Conservation (phyloP, 2,329 filamentous ascomycete genomes). For the Aspergillus arachidicola region DNA sequence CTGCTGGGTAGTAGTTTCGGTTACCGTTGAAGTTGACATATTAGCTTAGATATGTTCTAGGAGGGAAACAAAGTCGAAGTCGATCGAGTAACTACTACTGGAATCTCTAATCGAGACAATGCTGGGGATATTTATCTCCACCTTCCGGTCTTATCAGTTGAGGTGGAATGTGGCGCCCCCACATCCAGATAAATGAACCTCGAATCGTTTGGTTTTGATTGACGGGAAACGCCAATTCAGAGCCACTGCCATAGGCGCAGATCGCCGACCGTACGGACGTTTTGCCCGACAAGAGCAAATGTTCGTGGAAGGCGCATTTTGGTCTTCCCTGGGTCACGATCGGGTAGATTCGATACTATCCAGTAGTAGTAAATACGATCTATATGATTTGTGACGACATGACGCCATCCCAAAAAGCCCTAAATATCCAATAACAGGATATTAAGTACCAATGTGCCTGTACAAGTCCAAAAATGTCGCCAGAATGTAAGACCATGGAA, state of each 20-base stretch:
- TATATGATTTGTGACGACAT: neutral
- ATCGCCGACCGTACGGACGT: conserved; percentile 8
- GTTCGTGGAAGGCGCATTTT: conserved; percentile 5
- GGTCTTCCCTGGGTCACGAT: neutral
- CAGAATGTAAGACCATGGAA: neutral
- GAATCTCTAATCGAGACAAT: neutral
- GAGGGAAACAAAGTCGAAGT: neutral
- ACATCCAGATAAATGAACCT: neutral
- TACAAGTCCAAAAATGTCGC: conserved; percentile 3
- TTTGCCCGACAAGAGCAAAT: neutral
- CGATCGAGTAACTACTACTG: neutral
- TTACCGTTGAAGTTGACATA: conserved; percentile 17
- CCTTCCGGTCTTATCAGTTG: neutral
- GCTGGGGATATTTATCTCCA: neutral
- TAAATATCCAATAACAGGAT: neutral
- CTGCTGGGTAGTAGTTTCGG: conserved; percentile 8
- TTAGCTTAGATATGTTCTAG: neutral
- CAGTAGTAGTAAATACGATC: neutral
- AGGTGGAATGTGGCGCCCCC: neutral
- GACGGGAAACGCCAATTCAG: neutral
- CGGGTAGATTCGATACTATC: neutral
- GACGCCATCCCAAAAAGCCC: neutral
- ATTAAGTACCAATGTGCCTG: conserved; percentile 5
- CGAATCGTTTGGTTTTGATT: neutral
- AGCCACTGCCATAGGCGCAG: conserved; percentile 11